A percentile compares a stretch with the other conserved stretches of the same genome.
Conservation (phyloP, 139 green algal genomes). For the Tetradesmus obliquus region DNA sequence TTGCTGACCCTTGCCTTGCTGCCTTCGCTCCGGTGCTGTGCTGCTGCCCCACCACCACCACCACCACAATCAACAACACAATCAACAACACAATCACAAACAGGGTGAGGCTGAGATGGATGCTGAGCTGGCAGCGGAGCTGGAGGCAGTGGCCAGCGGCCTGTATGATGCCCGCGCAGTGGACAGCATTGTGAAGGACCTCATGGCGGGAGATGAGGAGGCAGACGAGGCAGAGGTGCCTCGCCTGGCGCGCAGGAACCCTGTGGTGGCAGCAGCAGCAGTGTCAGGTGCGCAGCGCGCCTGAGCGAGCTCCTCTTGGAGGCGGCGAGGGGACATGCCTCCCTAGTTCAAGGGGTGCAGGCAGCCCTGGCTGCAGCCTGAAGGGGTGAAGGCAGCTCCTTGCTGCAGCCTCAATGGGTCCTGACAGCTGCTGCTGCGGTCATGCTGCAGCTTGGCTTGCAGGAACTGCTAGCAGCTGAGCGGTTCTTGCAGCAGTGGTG, state of each 20-base stretch:
- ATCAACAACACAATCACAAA: too few relatives aligned
- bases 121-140: not conserved
- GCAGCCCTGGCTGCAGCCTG: not conserved
- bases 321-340: not conserved
- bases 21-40: too few relatives aligned
- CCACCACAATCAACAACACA: too few relatives aligned
- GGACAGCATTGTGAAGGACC: conserved; percentile 54
- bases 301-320: not conserved
- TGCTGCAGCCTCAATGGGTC: not conserved
- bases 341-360: too few relatives aligned
- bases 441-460: not conserved
- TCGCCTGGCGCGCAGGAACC: conserved; percentile 48
- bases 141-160: not conserved
- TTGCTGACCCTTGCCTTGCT: too few relatives aligned
- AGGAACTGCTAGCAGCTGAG: too few relatives aligned
- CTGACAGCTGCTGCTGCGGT: not conserved
- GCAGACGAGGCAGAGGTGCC: conserved; percentile 69
- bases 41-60: too few relatives aligned
- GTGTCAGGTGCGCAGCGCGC: conserved; percentile 33
- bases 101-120: not conserved
- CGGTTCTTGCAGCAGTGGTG: too few relatives aligned
- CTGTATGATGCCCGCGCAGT: not conserved
- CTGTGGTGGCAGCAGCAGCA: conserved; percentile 47
- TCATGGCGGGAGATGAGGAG: conserved; percentile 50
- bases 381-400: too few relatives aligned